Evolutionary conservation across 2,329 filamentous ascomycete species (phyloP), one percentile per base, ranked within the genome.

Genomic region (Fusarium cicatricum): DNA sequence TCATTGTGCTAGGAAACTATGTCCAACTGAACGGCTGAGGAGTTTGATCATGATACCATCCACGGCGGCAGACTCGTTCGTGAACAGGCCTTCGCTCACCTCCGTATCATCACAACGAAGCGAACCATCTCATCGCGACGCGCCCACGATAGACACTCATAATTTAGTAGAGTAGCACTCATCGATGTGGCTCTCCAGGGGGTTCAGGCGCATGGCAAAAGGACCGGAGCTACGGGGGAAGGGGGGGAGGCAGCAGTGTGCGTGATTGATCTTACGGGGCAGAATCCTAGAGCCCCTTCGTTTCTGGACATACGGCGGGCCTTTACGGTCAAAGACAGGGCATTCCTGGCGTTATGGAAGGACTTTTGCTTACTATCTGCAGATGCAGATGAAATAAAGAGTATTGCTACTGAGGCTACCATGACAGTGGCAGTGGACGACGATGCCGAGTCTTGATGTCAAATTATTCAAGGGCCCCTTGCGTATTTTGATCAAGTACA

Each of bases 1-100:
- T 43, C 14, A 15, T 21, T 29, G 17, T 34, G 26, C 21, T 40
- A 83, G 81, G 80, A 53, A 83, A 83, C 62, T 83, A 83, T 68
- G 80, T 83, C 29, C 75, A 78, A 64, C 43, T 81, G 6, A 66
- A 59, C 37, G 51, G 65, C 33, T 68, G 58, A 68, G 54, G 28
- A 45, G 16, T n/a, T 26, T 39, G 23, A 29, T 16, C 38, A 33
- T 44, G 36, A 28, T 23, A 34, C 42, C 29, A 37, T 29, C 38
- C 26, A 42, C 36, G 14, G 34, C 41, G 23, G 29, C 39, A 23
- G 17, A 26, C 26, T 31, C 23, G 50, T 42, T 29, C 40, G 39
- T 43, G 33, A 55, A 36, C 50, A 47, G 42, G 39, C 32, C 29
- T 52, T 50, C 32, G 56, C 38, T 43, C 43, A 53, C 40, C 37